These are phyloP conservation scores for Stropharia rugosoannulata DNA, from an alignment of 768 basidiomycete species.

Conservation along the genomic window DNA sequence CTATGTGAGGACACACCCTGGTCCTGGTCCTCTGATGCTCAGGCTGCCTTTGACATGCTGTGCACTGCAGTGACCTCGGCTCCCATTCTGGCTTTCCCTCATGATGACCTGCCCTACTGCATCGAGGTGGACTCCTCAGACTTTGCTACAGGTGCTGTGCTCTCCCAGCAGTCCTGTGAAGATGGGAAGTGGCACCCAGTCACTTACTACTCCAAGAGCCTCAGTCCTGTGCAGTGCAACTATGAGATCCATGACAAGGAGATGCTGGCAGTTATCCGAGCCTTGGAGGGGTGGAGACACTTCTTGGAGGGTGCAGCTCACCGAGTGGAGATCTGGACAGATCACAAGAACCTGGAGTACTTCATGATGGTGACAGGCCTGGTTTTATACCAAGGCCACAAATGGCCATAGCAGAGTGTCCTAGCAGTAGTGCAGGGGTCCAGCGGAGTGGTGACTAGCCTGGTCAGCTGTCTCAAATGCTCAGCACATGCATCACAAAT, in stretches of 20 bases:
- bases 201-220: not conserved
- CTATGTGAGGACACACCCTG: conserved; percentile 6
- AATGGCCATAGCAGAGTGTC: too few relatives aligned
- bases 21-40: not conserved
- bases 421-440: too few relatives aligned
- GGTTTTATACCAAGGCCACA: too few relatives aligned
- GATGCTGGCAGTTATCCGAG: not conserved
- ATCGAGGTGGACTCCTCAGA: conserved; percentile 31
- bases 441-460: too few relatives aligned
- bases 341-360: conserved; percentile 40
- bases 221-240: not conserved
- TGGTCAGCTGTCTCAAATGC: too few relatives aligned
- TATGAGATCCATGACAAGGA: not conserved
- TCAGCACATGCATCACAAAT: too few relatives aligned
- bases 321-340: conserved; percentile 27
- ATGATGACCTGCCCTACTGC: not conserved
- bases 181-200: conserved; percentile 30
- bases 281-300: conserved; percentile 23
- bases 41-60: conserved; percentile 19
- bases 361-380: too few relatives aligned
- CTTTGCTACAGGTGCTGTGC: conserved; percentile 41
- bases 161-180: conserved; percentile 21
- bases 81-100: conserved; percentile 19
- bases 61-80: conserved; percentile 20
- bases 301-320: conserved; percentile 16